Evolutionary conservation across 1,139 yeast genomes (phyloP), one percentile per base, ranked within the genome.

Genomic region (Hansenula anomala): DNA sequence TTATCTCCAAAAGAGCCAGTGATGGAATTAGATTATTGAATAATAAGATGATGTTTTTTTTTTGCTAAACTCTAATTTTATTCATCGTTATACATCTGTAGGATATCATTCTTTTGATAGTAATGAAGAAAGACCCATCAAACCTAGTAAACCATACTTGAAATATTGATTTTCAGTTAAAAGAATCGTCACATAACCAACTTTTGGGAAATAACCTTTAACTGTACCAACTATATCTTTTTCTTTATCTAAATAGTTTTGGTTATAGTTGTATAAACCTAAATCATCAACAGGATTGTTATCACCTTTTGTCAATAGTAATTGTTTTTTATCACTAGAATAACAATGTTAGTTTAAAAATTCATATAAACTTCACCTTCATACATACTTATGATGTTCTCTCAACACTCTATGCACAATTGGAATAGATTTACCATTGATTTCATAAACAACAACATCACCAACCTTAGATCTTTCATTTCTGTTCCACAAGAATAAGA

Each of bases 361-460:
- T n/a, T n/a, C n/a, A n/a, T n/a, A n/a, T n/a, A n/a, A n/a, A n/a
- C n/a, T n/a, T n/a, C n/a, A 11, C 29, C 6, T 28, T 20, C 26
- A 2, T 40, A 32, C 34, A 13, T n/a, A 32, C 34, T 48, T 49
- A 48, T 72, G 78, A 58, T 87, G 96, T 52, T 88, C 92, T 54
- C 96, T 75, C 56, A 94, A 63, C 1, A 94, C 96, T 49, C 99
- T 75, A 58, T 92, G 99, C 19, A 92, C 99, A 57, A 92, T 92
- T 16, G 99, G 98, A 34, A 92, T 90, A 28, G 78, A 71, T 55
- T 87, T 81, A 4, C 82, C 87, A 38, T 75, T 73, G 23, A 90
- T 76, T 54, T 92, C 92, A 59, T 94, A 92, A n/a, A 92, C 98
- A 12, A 92, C 97, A 20, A 92, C 73, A 56, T 92, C 98, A n/a